phyloP scores from a whole-genome alignment of 2,329 filamentous ascomycete genomes.

The Phaeophleospora eucalypticola region DNA sequence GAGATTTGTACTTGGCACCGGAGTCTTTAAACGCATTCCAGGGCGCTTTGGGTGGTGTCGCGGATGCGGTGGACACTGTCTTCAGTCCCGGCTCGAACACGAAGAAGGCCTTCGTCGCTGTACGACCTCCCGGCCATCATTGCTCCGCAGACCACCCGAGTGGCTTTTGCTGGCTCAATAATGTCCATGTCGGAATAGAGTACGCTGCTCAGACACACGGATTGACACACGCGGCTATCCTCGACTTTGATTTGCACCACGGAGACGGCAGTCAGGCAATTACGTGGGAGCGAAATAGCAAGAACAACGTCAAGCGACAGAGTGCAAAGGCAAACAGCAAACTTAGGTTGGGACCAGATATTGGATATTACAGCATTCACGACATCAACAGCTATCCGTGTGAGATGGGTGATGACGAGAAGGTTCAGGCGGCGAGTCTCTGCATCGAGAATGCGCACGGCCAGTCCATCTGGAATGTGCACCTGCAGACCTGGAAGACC shows the following conservation, averaged over 20 bases:
- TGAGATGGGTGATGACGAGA: conserved; percentile 87
- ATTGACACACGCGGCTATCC: conserved; percentile 87
- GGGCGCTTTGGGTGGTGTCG: conserved; percentile 85
- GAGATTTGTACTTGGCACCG: conserved; percentile 83
- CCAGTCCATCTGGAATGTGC: conserved; percentile 94
- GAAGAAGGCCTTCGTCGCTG: conserved; percentile 75
- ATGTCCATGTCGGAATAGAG: conserved; percentile 94
- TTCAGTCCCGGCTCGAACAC: conserved; percentile 51
- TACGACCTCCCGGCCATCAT: conserved; percentile 91
- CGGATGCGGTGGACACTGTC: conserved; percentile 84
- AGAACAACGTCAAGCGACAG: conserved; percentile 45
- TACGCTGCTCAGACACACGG: conserved; percentile 80
- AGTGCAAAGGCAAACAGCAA: conserved; percentile 29
- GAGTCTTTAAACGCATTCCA: conserved; percentile 86
- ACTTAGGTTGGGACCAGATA: conserved; percentile 39
- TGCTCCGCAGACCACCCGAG: conserved; percentile 86
- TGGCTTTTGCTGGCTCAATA: conserved; percentile 98
- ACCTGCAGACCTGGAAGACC: conserved; percentile 81
- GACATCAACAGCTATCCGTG: conserved; percentile 99
- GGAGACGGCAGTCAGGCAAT: conserved; percentile 95
- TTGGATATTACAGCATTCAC: conserved; percentile 94
- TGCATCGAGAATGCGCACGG: conserved; percentile 93
- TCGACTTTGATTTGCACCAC: conserved; percentile 89
- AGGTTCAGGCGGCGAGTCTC: conserved; percentile 87
- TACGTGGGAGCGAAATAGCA: conserved; percentile 82